Conservation (phyloP, 192 early-diverging fungal genomes). For the Linnemannia zychae region DNA sequence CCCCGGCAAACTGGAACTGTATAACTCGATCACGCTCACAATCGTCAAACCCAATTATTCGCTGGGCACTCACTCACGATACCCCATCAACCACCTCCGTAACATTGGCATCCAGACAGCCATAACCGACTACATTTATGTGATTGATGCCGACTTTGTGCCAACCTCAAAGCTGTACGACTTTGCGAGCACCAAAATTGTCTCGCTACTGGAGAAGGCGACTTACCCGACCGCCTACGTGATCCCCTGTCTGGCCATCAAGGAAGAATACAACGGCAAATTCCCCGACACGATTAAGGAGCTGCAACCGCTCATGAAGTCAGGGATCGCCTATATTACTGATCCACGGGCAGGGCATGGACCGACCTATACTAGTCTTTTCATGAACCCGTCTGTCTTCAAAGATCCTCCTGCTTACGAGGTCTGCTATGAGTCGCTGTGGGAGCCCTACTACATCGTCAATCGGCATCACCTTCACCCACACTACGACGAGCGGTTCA, state of each 20-base stretch:
- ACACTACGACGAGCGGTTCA: conserved; percentile 67
- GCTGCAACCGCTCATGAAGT: conserved; percentile 53
- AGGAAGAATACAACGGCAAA: conserved; percentile 36
- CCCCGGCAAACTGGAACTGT: conserved; percentile 29
- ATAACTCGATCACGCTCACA: conserved; percentile 36
- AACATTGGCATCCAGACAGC: conserved; percentile 61
- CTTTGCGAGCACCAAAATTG: conserved; percentile 22
- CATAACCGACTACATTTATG: conserved; percentile 60
- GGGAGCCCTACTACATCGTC: conserved; percentile 71
- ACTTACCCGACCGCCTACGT: conserved; percentile 52
- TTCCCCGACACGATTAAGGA: conserved; percentile 57
- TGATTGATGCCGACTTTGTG: conserved; percentile 70
- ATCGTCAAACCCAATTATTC: conserved; percentile 65
- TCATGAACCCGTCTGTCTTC: conserved; percentile 35
- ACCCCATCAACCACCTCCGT: conserved; percentile 67
- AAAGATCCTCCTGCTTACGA: conserved; percentile 50
- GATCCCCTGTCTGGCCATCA: conserved; percentile 64
- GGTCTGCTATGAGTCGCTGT: conserved; percentile 71
- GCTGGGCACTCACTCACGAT: conserved; percentile 42
- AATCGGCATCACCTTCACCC: conserved; percentile 45
- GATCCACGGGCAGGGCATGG: conserved; percentile 68
- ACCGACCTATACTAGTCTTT: conserved; percentile 58
- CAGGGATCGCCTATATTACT: conserved; percentile 62
- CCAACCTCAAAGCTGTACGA: conserved; percentile 58
- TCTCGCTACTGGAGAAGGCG: conserved; percentile 29